Percentiles rank a stretch among this genome's conserved stretches.
These are phyloP conservation scores for Ophiostoma australiae DNA, from an alignment of 2,329 filamentous ascomycete species.

Conservation along the genomic window DNA sequence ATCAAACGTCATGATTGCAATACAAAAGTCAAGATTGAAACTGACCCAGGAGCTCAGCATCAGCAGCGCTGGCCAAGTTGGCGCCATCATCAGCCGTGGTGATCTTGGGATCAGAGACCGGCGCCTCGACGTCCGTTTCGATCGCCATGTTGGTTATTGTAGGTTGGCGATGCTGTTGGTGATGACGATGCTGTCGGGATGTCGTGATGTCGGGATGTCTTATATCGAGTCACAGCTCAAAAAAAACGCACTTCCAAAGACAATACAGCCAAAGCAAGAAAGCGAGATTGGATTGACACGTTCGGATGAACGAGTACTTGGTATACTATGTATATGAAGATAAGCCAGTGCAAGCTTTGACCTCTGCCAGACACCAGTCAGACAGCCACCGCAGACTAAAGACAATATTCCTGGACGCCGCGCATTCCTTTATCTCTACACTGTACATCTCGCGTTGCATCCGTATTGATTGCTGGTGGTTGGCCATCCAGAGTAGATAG, in stretches of 20 bases:
- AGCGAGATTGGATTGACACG: not conserved
- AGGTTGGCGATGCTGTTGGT: not conserved
- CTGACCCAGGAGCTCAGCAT: conserved; percentile 32
- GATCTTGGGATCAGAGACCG: conserved; percentile 24
- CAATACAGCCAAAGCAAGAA: not conserved
- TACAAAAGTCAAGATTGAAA: not conserved
- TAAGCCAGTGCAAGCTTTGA: not conserved
- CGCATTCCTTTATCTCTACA: conserved; percentile 7
- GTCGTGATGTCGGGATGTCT: not conserved
- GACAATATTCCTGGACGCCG: not conserved
- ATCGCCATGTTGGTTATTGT: not conserved
- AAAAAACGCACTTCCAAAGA: not conserved
- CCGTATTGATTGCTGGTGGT: not conserved
- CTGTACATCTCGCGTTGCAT: not conserved
- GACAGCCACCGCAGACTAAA: not conserved
- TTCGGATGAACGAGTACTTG: not conserved
- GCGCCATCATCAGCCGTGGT: conserved; percentile 27
- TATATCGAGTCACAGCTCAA: not conserved
- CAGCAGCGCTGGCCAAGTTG: conserved; percentile 31
- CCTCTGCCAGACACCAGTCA: not conserved
- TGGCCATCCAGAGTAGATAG: not conserved
- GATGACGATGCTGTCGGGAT: not conserved
- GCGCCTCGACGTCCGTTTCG: conserved; percentile 26
- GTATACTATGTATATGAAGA: not conserved
- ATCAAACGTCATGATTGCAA: not conserved